Evolutionary conservation across 495 filamentous ascomycete species (phyloP).

Genomic region (Penicillium coffeae): DNA sequence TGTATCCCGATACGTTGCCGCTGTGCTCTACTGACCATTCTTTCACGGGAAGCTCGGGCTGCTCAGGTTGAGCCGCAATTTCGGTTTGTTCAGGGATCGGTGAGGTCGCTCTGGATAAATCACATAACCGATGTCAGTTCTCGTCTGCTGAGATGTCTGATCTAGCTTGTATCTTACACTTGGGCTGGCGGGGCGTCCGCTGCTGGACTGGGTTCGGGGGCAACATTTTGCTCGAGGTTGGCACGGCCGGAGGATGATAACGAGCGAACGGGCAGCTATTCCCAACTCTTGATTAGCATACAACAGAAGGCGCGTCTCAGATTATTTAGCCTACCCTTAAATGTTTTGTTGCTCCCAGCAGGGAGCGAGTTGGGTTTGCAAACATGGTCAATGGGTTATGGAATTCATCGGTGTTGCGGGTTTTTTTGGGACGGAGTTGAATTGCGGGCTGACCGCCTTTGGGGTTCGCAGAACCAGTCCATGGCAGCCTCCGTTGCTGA

Average conservation of each 20-base stretch:
- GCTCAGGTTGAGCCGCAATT: conserved; percentile 8
- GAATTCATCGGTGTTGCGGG: conserved; percentile 10
- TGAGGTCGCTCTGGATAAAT: conserved; percentile 8
- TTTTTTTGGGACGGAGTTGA: conserved; percentile 12
- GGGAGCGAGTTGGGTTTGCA: conserved; percentile 22
- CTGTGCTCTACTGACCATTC: conserved; percentile 26
- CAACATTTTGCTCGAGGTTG: conserved; percentile 14
- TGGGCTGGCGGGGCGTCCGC: not conserved
- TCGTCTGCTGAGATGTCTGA: not conserved
- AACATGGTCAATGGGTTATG: conserved; percentile 24
- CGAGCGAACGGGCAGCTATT: conserved; percentile 23
- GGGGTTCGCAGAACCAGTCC: not conserved
- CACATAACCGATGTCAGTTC: not conserved
- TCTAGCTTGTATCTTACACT: conserved; percentile 1
- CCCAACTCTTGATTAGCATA: not conserved
- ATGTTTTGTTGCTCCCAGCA: conserved; percentile 17
- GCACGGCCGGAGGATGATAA: conserved; percentile 22
- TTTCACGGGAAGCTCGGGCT: conserved; percentile 20
- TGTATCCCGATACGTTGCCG: not conserved
- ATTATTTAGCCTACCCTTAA: conserved; percentile 14
- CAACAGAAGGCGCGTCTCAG: not conserved
- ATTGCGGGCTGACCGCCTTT: conserved; percentile 17
- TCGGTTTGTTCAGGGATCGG: not conserved
- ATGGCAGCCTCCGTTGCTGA: not conserved
- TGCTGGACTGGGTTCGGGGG: conserved; percentile 7